Conservation (phyloP, 805 yeast species). For the Hermanozyma aechmeae region DNA sequence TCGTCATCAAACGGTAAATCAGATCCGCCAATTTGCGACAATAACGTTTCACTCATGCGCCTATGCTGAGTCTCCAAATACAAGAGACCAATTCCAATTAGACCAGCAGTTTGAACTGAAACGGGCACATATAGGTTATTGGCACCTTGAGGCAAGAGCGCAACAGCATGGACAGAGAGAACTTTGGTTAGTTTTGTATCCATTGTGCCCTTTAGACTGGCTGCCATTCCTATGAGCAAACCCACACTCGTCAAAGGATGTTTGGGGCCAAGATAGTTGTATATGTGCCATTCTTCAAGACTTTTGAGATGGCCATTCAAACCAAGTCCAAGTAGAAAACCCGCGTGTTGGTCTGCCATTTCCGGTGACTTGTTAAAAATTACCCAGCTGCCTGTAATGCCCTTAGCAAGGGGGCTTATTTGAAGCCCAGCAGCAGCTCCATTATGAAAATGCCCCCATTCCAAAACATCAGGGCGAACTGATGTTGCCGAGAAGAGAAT, state of each 20-base stretch:
- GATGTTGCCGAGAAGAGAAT: constrained; percentile 47
- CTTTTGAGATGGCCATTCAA: constrained; percentile 77
- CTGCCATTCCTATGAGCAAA: constrained; percentile 83
- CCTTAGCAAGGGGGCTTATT: constrained; percentile 57
- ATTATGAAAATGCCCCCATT: constrained; percentile 88
- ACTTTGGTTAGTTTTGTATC: constrained; percentile 84
- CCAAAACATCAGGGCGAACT: constrained; percentile 38
- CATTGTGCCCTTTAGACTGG: constrained; percentile 75
- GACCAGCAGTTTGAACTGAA: constrained; percentile 84
- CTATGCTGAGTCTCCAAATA: constrained; percentile 74
- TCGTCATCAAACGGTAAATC: constrained; percentile 46
- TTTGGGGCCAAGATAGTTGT: constrained; percentile 86
- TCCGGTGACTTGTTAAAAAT: constrained; percentile 71
- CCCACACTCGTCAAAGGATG: constrained; percentile 81
- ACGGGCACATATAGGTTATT: constrained; percentile 77
- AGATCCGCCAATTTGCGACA: constrained; percentile 56
- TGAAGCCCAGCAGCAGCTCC: constrained; percentile 85
- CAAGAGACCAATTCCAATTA: constrained; percentile 81
- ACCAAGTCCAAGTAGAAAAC: constrained; percentile 87
- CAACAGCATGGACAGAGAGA: constrained; percentile 85
- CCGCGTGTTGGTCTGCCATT: constrained; percentile 81
- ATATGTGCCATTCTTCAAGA: constrained; percentile 94
- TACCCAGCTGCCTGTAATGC: constrained; percentile 85
- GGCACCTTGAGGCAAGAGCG: constrained; percentile 84
- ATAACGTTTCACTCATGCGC: constrained; percentile 72